Conservation (phyloP, 352 stramenopile species). For the Peronospora farinosa region DNA sequence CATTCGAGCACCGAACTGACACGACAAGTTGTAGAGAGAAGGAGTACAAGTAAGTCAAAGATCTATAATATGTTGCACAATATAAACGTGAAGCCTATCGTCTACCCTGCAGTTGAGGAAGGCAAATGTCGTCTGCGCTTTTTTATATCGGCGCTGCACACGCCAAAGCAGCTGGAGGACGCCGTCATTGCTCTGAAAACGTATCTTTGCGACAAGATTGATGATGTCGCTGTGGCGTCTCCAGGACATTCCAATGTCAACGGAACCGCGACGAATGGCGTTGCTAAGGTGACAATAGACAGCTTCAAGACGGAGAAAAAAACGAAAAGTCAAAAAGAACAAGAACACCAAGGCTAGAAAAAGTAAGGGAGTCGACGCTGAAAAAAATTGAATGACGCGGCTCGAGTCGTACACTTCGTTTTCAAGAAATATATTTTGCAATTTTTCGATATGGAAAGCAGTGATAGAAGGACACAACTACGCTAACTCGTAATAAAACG, state of each 20-base stretch:
- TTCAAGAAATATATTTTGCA: neutral
- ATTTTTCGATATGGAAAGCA: neutral
- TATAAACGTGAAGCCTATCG: constrained; percentile 80
- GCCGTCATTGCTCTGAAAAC: constrained; percentile 37
- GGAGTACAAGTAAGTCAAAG: too few relatives aligned
- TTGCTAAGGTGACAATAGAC: constrained; percentile 11
- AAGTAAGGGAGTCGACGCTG: constrained; percentile 1
- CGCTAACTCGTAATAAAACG: too few relatives aligned
- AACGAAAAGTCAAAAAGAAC: constrained; percentile 25
- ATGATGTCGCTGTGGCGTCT: neutral
- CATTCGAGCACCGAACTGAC: too few relatives aligned
- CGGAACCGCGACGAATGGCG: neutral
- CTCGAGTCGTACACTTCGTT: neutral
- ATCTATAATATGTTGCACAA: too few relatives aligned
- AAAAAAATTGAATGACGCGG: neutral
- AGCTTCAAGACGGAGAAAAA: constrained; percentile 7
- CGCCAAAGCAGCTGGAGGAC: constrained; percentile 56
- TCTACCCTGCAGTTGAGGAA: constrained; percentile 80
- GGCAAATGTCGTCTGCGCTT: constrained; percentile 80
- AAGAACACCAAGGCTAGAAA: constrained; percentile 18
- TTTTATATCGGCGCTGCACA: constrained; percentile 79
- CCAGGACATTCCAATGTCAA: constrained; percentile 1
- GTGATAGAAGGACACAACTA: neutral
- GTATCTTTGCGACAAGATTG: constrained; percentile 27
- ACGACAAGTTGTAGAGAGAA: too few relatives aligned